phyloP scores from a whole-genome alignment of 345 rosid species.

The Lepidium sativum region DNA sequence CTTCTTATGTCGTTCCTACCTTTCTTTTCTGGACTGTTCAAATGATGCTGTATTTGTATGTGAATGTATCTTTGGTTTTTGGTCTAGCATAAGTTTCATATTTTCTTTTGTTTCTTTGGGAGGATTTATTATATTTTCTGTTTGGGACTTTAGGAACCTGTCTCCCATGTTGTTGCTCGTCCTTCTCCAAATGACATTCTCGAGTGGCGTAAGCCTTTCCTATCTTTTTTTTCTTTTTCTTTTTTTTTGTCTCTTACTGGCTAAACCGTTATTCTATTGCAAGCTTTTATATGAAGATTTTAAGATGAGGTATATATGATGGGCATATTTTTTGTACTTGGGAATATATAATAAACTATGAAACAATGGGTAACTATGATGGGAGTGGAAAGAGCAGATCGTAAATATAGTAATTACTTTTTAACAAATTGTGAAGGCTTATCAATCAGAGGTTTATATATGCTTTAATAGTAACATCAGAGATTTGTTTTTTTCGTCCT shows the following conservation, averaged over 20 bases:
- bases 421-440: neutral
- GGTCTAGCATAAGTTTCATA: neutral
- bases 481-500: neutral
- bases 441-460: neutral
- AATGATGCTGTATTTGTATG: neutral
- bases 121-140: neutral
- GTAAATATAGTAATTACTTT: neutral
- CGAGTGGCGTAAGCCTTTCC: conserved; percentile 89
- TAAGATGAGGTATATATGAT: conserved; percentile 5
- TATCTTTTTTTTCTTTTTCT: neutral
- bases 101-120: neutral
- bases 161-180: conserved; percentile 82
- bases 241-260: neutral
- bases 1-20: neutral
- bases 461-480: neutral
- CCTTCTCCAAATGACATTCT: conserved; percentile 93
- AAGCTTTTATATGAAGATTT: neutral
- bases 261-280: neutral
- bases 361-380: neutral
- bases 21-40: neutral
- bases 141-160: conserved; percentile 67
- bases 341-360: neutral
- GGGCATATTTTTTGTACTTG: neutral
- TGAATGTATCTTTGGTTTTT: neutral
- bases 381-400: neutral